Evolutionary conservation across 106 monocot genomes (phyloP).

Genomic region (Alisma plantagoaquatica): DNA sequence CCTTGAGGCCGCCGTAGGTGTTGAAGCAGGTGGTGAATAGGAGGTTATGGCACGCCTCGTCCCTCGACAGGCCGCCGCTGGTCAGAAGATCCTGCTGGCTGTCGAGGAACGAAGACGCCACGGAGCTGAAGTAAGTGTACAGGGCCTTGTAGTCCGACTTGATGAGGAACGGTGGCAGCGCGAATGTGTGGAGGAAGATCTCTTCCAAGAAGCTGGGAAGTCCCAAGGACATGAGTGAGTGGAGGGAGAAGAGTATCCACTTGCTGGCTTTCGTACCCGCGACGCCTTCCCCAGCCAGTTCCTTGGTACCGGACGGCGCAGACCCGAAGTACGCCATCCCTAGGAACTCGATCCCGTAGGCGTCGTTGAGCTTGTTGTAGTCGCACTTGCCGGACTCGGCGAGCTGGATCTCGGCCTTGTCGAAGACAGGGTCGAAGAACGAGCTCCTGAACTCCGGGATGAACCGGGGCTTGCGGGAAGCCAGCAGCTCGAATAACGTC

Average conservation of each 20-base stretch:
- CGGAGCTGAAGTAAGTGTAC: conserved; percentile 22
- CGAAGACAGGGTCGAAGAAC: conserved; percentile 16
- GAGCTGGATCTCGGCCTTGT: conserved; percentile 11
- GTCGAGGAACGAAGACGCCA: conserved; percentile 12
- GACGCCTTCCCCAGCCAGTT: not conserved
- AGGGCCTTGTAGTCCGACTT: conserved; percentile 16
- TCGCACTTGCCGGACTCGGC: conserved; percentile 8
- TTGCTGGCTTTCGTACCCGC: conserved; percentile 9
- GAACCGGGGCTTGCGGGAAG: conserved; percentile 10
- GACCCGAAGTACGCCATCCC: conserved; percentile 16
- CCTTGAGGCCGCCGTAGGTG: conserved; percentile 28
- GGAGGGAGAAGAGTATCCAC: conserved; percentile 27
- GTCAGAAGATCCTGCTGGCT: conserved; percentile 6
- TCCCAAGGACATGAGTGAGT: conserved; percentile 15
- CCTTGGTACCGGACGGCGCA: conserved; percentile 3
- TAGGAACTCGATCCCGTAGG: conserved; percentile 21
- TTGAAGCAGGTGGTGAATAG: conserved; percentile 31
- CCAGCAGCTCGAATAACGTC: conserved; percentile 21
- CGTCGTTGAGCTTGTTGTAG: conserved; percentile 31
- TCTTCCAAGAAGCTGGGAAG: conserved; percentile 26
- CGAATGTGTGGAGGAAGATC: conserved; percentile 33
- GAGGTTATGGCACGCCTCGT: conserved; percentile 40
- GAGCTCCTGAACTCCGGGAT: conserved; percentile 23
- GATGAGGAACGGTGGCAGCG: conserved; percentile 16
- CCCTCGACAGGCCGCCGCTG: conserved; percentile 25